Evolutionary conservation across 176 grass and related monocot species (phyloP), one percentile per base, ranked within the genome.

Genomic region (Leersia perrieri): DNA sequence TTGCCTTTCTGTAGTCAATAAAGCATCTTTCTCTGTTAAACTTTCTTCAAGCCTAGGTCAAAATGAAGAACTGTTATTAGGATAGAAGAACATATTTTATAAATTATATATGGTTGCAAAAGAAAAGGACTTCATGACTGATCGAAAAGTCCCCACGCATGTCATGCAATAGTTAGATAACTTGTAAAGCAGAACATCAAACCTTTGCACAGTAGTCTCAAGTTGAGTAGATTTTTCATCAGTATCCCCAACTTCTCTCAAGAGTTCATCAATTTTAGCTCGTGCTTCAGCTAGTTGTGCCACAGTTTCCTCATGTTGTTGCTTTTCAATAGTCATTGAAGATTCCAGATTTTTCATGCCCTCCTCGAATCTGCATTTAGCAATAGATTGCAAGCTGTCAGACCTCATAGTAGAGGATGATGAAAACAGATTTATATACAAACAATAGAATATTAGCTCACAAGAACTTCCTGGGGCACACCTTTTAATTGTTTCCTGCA

Each of bases 1-100:
- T 89, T 74, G 76, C 75, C 53, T 88, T 82, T 89, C 83, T 81
- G 72, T 72, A 64, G 70, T 62, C 75, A 91, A 83, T 44, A 84
- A 39, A 84, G 67, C 67, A 88, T 94, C 92, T 72, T 91, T 94
- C 77, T 74, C 86, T 22, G 69, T 57, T 80, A 88, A 86, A 66
- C 27, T 94, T 89, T 97, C 94, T 92, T 97, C 91, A 80, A 97
- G 87, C 73, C 94, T 97, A 84, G 79, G 23, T 68, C 45, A 55
- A 73, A 57, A 69, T 82, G 65, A 78, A 74, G 26, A 83, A 63
- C 27, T 63, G 3, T 84, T 55, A 89, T 27, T 72, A 18, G 60
- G 22, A 68, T 51, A 68, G 27, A 12, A 25, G 14, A 7, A 74
- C n/a, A 58, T 36, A 87, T 53, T 67, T 51, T 51, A 78, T 61